These are phyloP conservation scores for Dendrobium huoshanense DNA, from an alignment of 106 monocot genomes.

Conservation along the genomic window DNA sequence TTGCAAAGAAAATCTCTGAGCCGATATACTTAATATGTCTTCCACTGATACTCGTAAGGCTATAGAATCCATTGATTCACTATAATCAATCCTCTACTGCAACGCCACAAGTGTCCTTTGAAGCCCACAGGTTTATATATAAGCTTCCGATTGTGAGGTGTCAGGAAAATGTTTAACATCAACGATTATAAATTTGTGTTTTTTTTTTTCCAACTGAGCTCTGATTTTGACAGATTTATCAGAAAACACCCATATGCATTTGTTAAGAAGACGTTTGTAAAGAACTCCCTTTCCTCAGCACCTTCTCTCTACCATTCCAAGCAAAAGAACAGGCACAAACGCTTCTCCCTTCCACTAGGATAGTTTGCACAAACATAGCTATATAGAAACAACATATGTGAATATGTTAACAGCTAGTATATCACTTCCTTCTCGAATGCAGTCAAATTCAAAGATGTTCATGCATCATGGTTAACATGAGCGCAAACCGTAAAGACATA, in stretches of 20 bases:
- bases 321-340: neutral
- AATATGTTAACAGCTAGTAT: neutral
- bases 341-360: neutral
- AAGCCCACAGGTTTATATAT: neutral
- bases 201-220: no score
- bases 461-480: neutral
- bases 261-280: no score
- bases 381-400: neutral
- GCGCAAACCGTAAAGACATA: neutral
- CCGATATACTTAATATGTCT: no score
- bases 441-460: constrained; percentile 1
- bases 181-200: neutral
- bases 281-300: no score
- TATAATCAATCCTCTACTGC: no score
- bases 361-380: neutral
- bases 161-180: neutral
- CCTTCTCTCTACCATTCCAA: no score
- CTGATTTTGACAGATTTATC: no score
- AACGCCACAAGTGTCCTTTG: no score
- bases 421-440: neutral
- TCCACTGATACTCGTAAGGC: no score
- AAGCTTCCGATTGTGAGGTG: neutral
- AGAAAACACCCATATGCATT: no score
- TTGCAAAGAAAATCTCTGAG: no score
- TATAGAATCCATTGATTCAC: no score